Conservation (phyloP, 1,139 yeast species). For the Blastobotrys raffinosifermentans region DNA sequence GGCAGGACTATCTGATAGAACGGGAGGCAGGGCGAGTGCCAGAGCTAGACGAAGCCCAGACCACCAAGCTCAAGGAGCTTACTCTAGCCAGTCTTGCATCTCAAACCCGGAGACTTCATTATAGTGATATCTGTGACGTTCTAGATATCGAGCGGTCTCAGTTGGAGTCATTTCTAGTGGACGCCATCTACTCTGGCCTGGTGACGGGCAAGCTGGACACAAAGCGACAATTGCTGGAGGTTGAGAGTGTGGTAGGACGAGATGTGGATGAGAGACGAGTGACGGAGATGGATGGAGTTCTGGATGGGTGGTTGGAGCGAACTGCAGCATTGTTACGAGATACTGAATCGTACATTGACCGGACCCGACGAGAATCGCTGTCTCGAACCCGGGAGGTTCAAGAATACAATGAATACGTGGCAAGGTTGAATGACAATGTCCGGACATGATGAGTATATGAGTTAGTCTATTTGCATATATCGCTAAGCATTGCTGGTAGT, state of each 20-base stretch:
- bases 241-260: conserved; percentile 19
- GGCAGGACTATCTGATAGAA: conserved; percentile 16
- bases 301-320: conserved; percentile 11
- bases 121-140: conserved; percentile 10
- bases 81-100: conserved; percentile 19
- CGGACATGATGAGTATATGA: no score
- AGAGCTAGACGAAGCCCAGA: conserved; percentile 13
- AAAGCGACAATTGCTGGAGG: conserved; percentile 17
- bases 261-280: conserved; percentile 18
- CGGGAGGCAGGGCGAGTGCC: conserved; percentile 3
- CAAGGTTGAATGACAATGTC: background rate
- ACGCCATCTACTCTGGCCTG: conserved; percentile 23
- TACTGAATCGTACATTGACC: conserved; percentile 1
- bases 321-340: conserved; percentile 4
- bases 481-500: no score
- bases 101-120: conserved; percentile 12
- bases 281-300: conserved; percentile 12
- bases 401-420: background rate
- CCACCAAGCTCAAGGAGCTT: conserved; percentile 19
- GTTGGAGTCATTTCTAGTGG: conserved; percentile 24
- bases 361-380: background rate
- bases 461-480: no score
- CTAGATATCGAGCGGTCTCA: conserved; percentile 13
- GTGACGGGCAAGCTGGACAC: conserved; percentile 25
- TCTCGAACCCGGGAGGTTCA: background rate